Evolutionary conservation across 2,329 filamentous ascomycete species (phyloP), one percentile per base, ranked within the genome.

Genomic region (Amylocarpus encephaloides): DNA sequence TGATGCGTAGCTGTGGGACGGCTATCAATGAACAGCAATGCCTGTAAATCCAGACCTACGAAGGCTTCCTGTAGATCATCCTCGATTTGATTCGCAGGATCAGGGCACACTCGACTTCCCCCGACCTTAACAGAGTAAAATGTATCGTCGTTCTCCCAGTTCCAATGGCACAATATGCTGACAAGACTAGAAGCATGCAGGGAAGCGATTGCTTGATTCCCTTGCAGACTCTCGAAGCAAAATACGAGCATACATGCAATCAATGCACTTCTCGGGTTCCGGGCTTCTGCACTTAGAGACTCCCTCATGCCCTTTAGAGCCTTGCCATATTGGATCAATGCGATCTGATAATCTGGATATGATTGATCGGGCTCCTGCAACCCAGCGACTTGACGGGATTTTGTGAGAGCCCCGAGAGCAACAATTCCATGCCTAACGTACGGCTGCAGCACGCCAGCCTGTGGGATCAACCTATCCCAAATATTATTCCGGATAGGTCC

Each of bases 361-460:
- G 18, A 13, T 30, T 35, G 16, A 34, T 9, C 11, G 12, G 22
- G n/a, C 12, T 41, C 44, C n/a, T 30, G 1, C 26, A 22, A 26
- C 67, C 62, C 2, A 56, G 56, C 43, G 33, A 18, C 10, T 15
- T 39, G 47, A 45, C 55, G 53, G 9, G 40, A 38, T 22, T 30
- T 19, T 12, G 19, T 48, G 10, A 49, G 35, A 32, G 51, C 51
- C 10, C 43, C 51, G 13, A 53, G 41, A 12, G 48, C 51, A 22
- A 53, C 41, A 10, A 53, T 46, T 2, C 42, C 51, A 44, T 53
- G 40, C n/a, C 45, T 30, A 30, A 51, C 41, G 36, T 36, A 50
- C 9, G 41, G 36, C 22, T 43, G 16, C 19, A 15, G 16, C 18
- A 44, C 43, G 12, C 43, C 35, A 4, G 48, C 29, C 29, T 53